Evolutionary conservation across 495 filamentous ascomycete species (phyloP).

Genomic region (Hypoxylon subgilvum): DNA sequence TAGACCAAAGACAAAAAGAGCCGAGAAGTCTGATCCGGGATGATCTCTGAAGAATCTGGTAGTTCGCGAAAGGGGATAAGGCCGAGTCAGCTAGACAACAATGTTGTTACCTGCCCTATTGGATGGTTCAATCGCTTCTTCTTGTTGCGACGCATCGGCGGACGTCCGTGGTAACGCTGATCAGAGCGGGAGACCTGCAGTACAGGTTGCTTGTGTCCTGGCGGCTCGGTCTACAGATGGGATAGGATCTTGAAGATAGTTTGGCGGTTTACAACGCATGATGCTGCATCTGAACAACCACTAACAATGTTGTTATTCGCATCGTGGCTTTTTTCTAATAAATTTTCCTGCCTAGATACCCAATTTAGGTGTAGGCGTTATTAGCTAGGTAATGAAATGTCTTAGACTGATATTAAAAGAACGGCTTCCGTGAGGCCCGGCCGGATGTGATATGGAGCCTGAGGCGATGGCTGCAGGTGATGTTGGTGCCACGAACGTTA

Average conservation of each 20-base stretch:
- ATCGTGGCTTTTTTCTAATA: conserved; percentile 3
- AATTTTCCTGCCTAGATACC: not conserved
- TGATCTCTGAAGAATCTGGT: not conserved
- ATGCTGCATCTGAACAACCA: conserved; percentile 5
- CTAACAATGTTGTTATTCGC: conserved; percentile 6
- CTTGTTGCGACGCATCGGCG: conserved; percentile 18
- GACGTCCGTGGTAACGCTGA: conserved; percentile 25
- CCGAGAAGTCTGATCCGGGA: not conserved
- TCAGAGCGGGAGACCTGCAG: not conserved
- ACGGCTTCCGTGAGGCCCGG: conserved; percentile 16
- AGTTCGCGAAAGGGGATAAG: not conserved
- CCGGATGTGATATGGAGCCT: conserved; percentile 5
- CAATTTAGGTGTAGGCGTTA: too few species aligned
- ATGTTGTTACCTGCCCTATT: conserved; percentile 27
- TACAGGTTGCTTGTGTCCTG: not conserved
- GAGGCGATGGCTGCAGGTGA: too few species aligned
- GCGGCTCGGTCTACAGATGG: conserved; percentile 14
- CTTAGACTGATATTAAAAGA: conserved; percentile 28
- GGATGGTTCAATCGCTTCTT: conserved; percentile 19
- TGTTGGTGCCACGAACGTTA: not conserved
- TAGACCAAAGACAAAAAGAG: not conserved
- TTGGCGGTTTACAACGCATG: conserved; percentile 6
- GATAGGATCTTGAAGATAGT: conserved; percentile 16
- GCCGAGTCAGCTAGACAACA: not conserved
- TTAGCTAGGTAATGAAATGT: not conserved